A percentile compares a stretch with the other conserved stretches of the same genome.
phyloP scores from a whole-genome alignment of 805 yeast genomes.

The Myxozyma kluyveri region DNA sequence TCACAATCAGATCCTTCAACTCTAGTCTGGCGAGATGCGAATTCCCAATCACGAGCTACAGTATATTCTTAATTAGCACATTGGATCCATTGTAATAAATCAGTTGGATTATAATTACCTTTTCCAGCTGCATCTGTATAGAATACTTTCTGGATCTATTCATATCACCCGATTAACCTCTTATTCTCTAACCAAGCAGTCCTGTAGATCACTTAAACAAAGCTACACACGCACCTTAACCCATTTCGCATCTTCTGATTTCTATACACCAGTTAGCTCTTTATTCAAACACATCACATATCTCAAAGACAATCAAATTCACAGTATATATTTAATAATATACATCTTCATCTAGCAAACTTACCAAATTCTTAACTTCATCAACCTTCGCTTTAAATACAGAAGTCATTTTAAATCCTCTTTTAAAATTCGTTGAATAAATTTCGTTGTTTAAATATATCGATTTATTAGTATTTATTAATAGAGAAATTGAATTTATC shows the following conservation, averaged over 20 bases:
- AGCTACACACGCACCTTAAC: slow-evolving; percentile 42
- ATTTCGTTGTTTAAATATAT: background rate
- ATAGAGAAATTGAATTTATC: too few species aligned
- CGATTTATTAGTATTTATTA: too few species aligned
- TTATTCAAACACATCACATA: background rate
- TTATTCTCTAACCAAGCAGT: too few species aligned
- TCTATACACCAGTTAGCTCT: slow-evolving; percentile 15
- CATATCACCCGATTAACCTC: slow-evolving; percentile 27
- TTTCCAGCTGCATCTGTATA: slow-evolving; percentile 72
- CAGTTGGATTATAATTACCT: slow-evolving; percentile 8
- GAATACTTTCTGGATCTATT: slow-evolving; percentile 54
- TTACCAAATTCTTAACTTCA: slow-evolving; percentile 23
- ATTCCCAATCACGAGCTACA: slow-evolving; percentile 76
- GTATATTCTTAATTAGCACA: background rate
- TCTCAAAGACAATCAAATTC: background rate
- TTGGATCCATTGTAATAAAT: background rate
- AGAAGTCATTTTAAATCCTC: background rate
- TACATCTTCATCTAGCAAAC: background rate
- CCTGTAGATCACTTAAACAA: too few species aligned
- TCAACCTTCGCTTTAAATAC: slow-evolving; percentile 20
- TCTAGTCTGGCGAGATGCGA: slow-evolving; percentile 77
- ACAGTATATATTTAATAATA: too few species aligned
- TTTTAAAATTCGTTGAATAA: background rate
- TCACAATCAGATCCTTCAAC: slow-evolving; percentile 63
- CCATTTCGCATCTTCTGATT: slow-evolving; percentile 58